Conservation (phyloP, 768 basidiomycete species). For the Tulasnella sp. region DNA sequence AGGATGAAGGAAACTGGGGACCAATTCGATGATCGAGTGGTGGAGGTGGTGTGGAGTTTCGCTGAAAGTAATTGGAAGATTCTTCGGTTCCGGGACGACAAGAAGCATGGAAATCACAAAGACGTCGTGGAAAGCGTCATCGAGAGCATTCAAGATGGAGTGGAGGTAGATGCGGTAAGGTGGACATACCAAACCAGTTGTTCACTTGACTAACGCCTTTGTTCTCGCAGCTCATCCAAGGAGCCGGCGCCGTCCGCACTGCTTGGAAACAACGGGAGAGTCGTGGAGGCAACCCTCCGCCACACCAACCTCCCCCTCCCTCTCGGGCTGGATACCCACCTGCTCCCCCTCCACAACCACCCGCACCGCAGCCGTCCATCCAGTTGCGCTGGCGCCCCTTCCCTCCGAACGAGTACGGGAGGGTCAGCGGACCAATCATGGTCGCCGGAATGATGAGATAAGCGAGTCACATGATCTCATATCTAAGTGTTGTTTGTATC, state of each 20-base stretch:
- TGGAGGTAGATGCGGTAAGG: conserved; percentile 75
- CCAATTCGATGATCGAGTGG: conserved; percentile 88
- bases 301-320: conserved; percentile 8
- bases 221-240: conserved; percentile 18
- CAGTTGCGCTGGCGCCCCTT: conserved; percentile 18
- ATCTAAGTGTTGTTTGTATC: conserved; percentile 1
- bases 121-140: conserved; percentile 84
- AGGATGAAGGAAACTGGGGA: conserved; percentile 82
- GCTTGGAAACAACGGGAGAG: conserved; percentile 26
- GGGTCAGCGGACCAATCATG: conserved; percentile 23
- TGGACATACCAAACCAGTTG: not conserved
- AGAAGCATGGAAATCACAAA: conserved; percentile 85
- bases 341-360: conserved; percentile 20
- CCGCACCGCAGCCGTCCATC: not conserved
- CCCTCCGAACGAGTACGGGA: conserved; percentile 22
- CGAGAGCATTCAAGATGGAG: conserved; percentile 87
- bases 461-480: conserved; percentile 7
- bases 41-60: conserved; percentile 90
- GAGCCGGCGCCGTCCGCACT: conserved; percentile 14
- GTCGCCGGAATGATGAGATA: conserved; percentile 23
- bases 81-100: conserved; percentile 94
- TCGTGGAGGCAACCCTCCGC: conserved; percentile 4
- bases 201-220: not conserved
- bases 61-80: conserved; percentile 66
- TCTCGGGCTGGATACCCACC: conserved; percentile 5